Base-by-base conservation (phyloP, 768 basidiomycete genomes). In the Suillus plorans region DNA sequence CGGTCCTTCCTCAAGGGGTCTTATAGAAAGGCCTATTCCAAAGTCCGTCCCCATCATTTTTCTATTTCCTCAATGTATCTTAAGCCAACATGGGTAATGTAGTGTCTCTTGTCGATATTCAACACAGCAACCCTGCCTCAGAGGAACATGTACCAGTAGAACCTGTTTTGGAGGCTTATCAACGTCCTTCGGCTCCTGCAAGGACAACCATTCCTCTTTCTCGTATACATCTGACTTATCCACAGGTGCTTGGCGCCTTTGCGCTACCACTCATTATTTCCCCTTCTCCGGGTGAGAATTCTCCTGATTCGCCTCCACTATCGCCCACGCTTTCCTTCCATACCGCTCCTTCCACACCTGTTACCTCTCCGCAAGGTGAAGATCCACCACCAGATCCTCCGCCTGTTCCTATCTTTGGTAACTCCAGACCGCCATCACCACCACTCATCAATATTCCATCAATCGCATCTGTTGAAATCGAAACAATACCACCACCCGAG, bases 321-420 rank as follows among this genome's bases (percentile, higher is more conserved):
- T 80, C 80, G 7, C 79, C 80, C 2, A 73, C 74, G 18, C 77
- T 79, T 67, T 72, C 75, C 42, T 85, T 84, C 66, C 79, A 78
- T 69, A 83, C 84, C 5, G 83, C 85, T 4, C 85, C 82, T 31
- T 80, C 80, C 7, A 80, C 82, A 42, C 83, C 82, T 37, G 71
- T 80, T 66, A 71, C 76, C 61, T 65, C 82, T 69, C 65, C 84
- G 71, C 60, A 76, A 76, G 62, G 80, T 77, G 70, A 82, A 76
- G 66, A 75, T 61, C 70, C 69, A n/a, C 71, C 77, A 57, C 67
- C 69, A 45, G 64, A 73, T 22, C 42, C 72, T 14, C 64, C 68
- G 5, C 64, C 71, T 8, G 66, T 63, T 4, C 68, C 72, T 56
- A 65, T 69, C 22, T 68, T 69, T 39, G 67, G 65, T 57, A 16